Evolutionary conservation across 129 eudicot genomes (phyloP).

Genomic region (Arctium lappa): DNA sequence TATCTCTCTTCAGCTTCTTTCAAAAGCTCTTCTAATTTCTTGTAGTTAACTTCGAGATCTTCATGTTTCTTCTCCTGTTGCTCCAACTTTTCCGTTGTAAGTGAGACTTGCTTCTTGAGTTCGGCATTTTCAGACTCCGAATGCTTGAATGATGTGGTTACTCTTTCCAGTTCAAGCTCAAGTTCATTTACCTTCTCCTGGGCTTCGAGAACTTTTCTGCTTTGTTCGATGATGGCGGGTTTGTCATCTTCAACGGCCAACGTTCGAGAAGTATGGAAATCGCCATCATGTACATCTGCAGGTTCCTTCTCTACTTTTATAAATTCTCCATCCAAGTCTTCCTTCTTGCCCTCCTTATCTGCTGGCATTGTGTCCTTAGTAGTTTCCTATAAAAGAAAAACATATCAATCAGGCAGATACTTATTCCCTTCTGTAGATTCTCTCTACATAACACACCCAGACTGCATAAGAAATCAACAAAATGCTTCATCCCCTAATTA

Average conservation of each 20-base stretch:
- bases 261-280: conserved; percentile 28
- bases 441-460: neutral
- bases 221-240: conserved; percentile 35
- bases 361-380: conserved; percentile 14
- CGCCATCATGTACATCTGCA: conserved; percentile 33
- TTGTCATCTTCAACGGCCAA: conserved; percentile 33
- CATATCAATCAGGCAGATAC: neutral
- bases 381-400: conserved; percentile 28
- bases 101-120: conserved; percentile 54
- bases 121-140: conserved; percentile 67
- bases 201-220: conserved; percentile 72
- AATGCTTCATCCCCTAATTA: neutral
- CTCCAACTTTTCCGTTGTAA: conserved; percentile 52
- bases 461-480: neutral
- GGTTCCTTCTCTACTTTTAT: conserved; percentile 86
- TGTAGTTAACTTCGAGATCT: conserved; percentile 53
- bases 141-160: conserved; percentile 51
- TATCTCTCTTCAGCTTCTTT: conserved; percentile 56
- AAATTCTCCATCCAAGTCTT: conserved; percentile 84
- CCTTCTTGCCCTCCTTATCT: conserved; percentile 48
- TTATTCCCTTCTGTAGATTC: neutral
- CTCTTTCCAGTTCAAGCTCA: conserved; percentile 58
- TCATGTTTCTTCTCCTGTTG: conserved; percentile 54
- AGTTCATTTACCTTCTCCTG: conserved; percentile 72
- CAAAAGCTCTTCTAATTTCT: conserved; percentile 53